Evolutionary conservation across 306 rosid genomes (phyloP), one percentile per base, ranked within the genome.

Genomic region (Hippophae tibetana): DNA sequence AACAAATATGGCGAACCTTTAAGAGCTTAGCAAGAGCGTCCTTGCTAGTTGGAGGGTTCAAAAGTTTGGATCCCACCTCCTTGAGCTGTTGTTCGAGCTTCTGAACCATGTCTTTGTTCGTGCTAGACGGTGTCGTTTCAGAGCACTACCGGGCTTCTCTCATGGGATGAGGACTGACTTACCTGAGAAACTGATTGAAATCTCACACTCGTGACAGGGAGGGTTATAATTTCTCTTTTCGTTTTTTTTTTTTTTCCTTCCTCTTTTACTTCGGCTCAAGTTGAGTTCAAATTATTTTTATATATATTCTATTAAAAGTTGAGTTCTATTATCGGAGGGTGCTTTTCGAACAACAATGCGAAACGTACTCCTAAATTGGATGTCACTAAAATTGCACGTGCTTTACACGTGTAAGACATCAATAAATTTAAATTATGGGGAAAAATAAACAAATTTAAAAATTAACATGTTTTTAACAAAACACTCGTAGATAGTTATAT

Each of bases 41-140:
- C 70, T 93, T 93, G 67, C 90, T 66, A 13, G 95, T 40, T 14
- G 87, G 97, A 80, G 70, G 82, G 11, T 70, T 61, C 5, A 78
- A 78, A 49, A 93, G 90, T 85, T 84, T 93, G 77, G 97, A 93
- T 88, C 97, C 99, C 86, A 93, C 60, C 69, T 93, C 99, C 85
- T 69, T 86, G 61, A 93, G 97, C 75, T 74, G 99, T 60, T 63
- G 83, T 73, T 81, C 82, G 54, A 82, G 80, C 72, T 83, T 79
- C 62, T 74, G 77, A 42, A 87, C 72, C 96, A 92, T 87, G 45
- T 61, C 52, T 62, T 56, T 44, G 61, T 54, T 38, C 44, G 57
- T 27, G 65, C 43, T 10, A 69, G 43, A 75, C 74, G 76, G 63
- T 47, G 75, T 52, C 64, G 78, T 75, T 60, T 75, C 73, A 74